Conservation (phyloP, 2,329 filamentous ascomycete species). For the Fusarium liriodendri region DNA sequence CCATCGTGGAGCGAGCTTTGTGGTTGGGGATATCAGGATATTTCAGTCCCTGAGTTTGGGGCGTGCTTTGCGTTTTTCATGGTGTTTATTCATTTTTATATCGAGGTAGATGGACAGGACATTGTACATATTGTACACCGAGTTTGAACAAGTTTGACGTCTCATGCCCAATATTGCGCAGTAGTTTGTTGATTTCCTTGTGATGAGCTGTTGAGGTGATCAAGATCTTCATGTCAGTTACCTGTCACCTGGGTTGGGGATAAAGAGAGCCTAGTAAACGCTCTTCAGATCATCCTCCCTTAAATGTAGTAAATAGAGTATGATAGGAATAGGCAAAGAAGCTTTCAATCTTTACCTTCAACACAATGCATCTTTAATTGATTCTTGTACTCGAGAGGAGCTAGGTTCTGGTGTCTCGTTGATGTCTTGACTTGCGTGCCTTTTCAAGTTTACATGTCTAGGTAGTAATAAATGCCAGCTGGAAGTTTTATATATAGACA, state of each 20-base stretch:
- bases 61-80: slow-evolving; percentile 12
- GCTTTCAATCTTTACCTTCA: neutral
- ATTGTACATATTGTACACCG: slow-evolving; percentile 42
- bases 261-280: neutral
- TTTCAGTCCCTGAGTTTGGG: slow-evolving; percentile 17
- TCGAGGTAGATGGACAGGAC: slow-evolving; percentile 28
- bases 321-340: neutral
- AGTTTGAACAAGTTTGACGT: slow-evolving; percentile 38
- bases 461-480: neutral
- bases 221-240: neutral
- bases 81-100: slow-evolving; percentile 35
- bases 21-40: slow-evolving; percentile 14
- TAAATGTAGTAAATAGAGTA: neutral
- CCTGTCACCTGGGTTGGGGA: neutral
- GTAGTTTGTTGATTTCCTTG: neutral
- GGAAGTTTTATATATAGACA: neutral
- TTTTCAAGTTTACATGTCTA: neutral
- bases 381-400: neutral
- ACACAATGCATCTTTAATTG: neutral
- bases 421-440: neutral
- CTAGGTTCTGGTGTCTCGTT: neutral
- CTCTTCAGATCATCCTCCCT: neutral
- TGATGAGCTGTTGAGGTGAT: neutral
- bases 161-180: neutral
- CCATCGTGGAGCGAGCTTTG: slow-evolving; percentile 24